Evolutionary conservation across 2,329 filamentous ascomycete genomes (phyloP), one percentile per base, ranked within the genome.

Genomic region (Scedosporium boydii): DNA sequence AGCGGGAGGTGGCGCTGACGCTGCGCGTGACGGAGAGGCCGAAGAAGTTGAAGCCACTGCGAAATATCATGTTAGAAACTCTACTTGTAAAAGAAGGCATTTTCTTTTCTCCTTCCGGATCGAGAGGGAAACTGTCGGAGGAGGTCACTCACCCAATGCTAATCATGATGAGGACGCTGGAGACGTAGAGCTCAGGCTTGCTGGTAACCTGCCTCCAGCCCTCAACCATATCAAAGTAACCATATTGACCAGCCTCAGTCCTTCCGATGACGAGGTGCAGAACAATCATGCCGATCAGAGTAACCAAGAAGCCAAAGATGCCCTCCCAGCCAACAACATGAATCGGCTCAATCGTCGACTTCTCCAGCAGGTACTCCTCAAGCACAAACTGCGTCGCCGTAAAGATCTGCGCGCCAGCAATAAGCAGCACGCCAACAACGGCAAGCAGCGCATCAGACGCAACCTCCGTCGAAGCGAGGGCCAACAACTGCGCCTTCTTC

Each of bases 291-390:
- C 82, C 87, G 3, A 92, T 66, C 4, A 92, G 72, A 0, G 95
- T 99, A 59, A 93, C 85, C 4, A 78, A 67, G 70, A 98, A 93
- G 0, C 95, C 95, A 72, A 98, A 99, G 3, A 96, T 68, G 21
- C 95, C 95, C 75, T 99, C 95, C 92, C 93, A 99, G 38, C 93
- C 93, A 34, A 99, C 95, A 21, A 97, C 91, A 69, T 87, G 87
- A 66, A 99, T 85, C 1, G 95, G 93, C 69, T 95, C 90, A 58
- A 86, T 82, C 23, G 76, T 69, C 1, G 81, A 84, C 63, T 80
- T 77, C 71, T 85, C 82, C 2, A 99, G 83, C 67, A 99, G 91
- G 80, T 88, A 95, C 77, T 99, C 95, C 74, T 99, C 95, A 3
- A 96, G 78, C 26, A 98, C 95, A 70, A 98, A 99, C 74, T 99